phyloP scores from a whole-genome alignment of 2,329 filamentous ascomycete genomes.

The Cryphonectria naterciae region DNA sequence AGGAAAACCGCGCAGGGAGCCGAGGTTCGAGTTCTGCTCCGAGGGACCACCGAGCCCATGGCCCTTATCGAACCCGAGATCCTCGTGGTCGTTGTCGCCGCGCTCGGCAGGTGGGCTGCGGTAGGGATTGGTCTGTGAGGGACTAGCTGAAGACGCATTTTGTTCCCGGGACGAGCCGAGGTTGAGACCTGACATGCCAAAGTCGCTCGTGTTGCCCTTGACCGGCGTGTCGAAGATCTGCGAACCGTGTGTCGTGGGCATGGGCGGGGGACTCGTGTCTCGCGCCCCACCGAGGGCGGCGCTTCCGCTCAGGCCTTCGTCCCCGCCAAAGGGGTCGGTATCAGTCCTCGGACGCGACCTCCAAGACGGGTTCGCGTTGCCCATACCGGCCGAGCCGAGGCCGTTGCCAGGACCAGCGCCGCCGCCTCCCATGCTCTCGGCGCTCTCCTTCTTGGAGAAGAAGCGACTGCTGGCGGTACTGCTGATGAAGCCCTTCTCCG shows the following conservation, averaged over 20 bases:
- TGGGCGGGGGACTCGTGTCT: constrained; percentile 61
- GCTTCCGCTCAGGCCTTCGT: constrained; percentile 66
- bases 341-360: constrained; percentile 68
- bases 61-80: constrained; percentile 57
- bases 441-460: constrained; percentile 62
- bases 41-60: constrained; percentile 45
- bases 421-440: constrained; percentile 62
- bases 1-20: constrained; percentile 57
- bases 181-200: constrained; percentile 65
- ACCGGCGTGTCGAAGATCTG: constrained; percentile 57
- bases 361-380: constrained; percentile 54
- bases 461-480: constrained; percentile 69
- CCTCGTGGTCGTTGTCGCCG: constrained; percentile 53
- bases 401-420: constrained; percentile 48
- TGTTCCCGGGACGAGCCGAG: constrained; percentile 61
- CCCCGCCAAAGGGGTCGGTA: constrained; percentile 74
- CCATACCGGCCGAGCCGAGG: constrained; percentile 41
- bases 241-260: constrained; percentile 31
- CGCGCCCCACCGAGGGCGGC: constrained; percentile 76
- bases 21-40: constrained; percentile 56
- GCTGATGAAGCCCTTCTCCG: constrained; percentile 76
- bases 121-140: constrained; percentile 94
- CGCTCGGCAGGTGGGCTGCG: constrained; percentile 84
- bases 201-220: constrained; percentile 60
- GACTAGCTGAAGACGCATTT: constrained; percentile 76